These are phyloP conservation scores for Durio zibethinus DNA, from an alignment of 345 rosid genomes.

Conservation along the genomic window DNA sequence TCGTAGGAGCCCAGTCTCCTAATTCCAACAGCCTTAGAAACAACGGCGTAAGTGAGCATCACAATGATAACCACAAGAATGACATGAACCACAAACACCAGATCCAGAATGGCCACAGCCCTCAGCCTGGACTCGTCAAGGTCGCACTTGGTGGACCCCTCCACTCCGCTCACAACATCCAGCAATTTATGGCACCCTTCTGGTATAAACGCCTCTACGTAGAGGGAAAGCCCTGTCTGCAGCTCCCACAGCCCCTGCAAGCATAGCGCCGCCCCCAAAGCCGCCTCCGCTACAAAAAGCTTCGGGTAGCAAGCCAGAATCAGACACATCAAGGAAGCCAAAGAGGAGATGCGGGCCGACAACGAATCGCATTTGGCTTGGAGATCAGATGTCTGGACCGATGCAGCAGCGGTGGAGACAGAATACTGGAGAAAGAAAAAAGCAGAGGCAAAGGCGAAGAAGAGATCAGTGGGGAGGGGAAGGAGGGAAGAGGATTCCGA, in stretches of 20 bases:
- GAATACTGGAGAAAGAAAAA: conserved; percentile 71
- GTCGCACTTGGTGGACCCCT: conserved; percentile 86
- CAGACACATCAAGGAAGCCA: conserved; percentile 58
- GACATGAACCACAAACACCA: conserved; percentile 65
- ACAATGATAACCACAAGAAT: conserved; percentile 55
- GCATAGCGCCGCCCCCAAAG: conserved; percentile 60
- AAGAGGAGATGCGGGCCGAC: conserved; percentile 62
- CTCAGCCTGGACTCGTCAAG: conserved; percentile 67
- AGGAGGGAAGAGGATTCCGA: conserved; percentile 42
- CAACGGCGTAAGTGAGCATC: conserved; percentile 50
- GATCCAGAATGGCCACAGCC: conserved; percentile 84
- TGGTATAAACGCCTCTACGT: conserved; percentile 83
- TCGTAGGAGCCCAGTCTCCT: conserved; percentile 75
- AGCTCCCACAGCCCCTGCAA: conserved; percentile 86
- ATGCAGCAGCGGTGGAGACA: conserved; percentile 54
- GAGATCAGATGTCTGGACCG: conserved; percentile 76
- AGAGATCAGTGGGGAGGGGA: conserved; percentile 70
- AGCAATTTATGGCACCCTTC: conserved; percentile 80
- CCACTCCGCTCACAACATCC: conserved; percentile 70
- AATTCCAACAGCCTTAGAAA: conserved; percentile 44
- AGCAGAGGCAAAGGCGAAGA: conserved; percentile 79
- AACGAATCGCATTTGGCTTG: conserved; percentile 73
- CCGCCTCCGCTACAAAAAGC: conserved; percentile 70
- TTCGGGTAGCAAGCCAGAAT: conserved; percentile 64
- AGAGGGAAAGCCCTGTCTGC: conserved; percentile 83